A percentile compares a stretch with the other conserved stretches of the same genome.
These are phyloP conservation scores for Cyclocybe cylindracea DNA, from an alignment of 768 basidiomycete species.

Conservation along the genomic window DNA sequence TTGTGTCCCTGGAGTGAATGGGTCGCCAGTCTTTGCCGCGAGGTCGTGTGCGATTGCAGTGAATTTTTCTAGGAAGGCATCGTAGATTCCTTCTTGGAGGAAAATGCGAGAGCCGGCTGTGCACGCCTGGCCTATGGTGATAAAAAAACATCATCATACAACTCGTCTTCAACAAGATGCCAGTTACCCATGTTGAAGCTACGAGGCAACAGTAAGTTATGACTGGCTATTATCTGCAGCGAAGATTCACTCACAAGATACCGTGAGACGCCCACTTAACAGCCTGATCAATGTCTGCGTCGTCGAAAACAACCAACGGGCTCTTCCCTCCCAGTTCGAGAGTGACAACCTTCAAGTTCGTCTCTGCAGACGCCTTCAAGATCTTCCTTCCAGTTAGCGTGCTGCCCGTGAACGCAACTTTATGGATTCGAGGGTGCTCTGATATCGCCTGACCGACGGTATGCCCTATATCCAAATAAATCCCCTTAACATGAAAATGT, in stretches of 20 bases:
- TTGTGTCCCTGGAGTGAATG: constrained; percentile 52
- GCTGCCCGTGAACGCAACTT: constrained; percentile 80
- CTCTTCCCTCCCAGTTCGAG: constrained; percentile 75
- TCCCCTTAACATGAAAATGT: background rate
- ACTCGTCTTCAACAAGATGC: background rate
- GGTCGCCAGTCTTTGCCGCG: constrained; percentile 56
- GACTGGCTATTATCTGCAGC: background rate
- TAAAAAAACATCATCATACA: constrained; percentile 29
- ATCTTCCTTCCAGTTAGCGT: constrained; percentile 72
- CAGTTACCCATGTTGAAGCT: constrained; percentile 30
- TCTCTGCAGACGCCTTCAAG: constrained; percentile 68
- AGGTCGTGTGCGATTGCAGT: constrained; percentile 50
- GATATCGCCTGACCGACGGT: constrained; percentile 70
- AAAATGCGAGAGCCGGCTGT: constrained; percentile 80
- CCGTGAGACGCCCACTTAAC: constrained; percentile 67
- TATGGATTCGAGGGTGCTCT: constrained; percentile 63
- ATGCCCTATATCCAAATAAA: constrained; percentile 21
- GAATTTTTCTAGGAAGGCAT: constrained; percentile 65
- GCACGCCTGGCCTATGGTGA: constrained; percentile 73
- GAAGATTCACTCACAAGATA: constrained; percentile 51
- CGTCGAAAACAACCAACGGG: constrained; percentile 64
- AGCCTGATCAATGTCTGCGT: constrained; percentile 63
- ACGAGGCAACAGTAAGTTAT: constrained; percentile 18
- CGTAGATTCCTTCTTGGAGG: constrained; percentile 78
- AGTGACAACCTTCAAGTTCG: constrained; percentile 75